These are phyloP conservation scores for Fusarium siculi DNA, from an alignment of 2,329 filamentous ascomycete genomes.

Conservation along the genomic window DNA sequence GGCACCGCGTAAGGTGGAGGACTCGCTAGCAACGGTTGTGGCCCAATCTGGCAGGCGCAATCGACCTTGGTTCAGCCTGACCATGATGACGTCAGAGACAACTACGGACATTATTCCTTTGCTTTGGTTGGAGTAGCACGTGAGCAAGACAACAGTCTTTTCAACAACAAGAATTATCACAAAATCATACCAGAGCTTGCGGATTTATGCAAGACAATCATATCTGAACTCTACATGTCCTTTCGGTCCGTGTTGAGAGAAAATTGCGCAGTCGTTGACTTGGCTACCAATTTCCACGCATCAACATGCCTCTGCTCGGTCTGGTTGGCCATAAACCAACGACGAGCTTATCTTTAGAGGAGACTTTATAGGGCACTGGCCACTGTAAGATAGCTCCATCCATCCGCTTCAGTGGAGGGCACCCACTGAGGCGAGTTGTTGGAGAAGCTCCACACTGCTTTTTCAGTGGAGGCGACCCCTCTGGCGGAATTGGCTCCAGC, in stretches of 20 bases:
- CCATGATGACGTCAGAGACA: slow-evolving; percentile 25
- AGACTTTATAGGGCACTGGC: slow-evolving; percentile 17
- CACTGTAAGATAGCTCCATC: slow-evolving; percentile 15
- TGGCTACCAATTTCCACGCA: slow-evolving; percentile 5
- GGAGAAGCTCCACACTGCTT: slow-evolving; percentile 36
- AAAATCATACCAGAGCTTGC: neutral
- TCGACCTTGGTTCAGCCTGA: neutral
- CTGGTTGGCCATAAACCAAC: slow-evolving; percentile 26
- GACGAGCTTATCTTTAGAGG: slow-evolving; percentile 8
- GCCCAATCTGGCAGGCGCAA: slow-evolving; percentile 27
- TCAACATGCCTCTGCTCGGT: slow-evolving; percentile 8
- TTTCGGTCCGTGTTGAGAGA: neutral
- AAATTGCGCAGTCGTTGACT: neutral
- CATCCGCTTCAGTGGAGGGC: slow-evolving; percentile 8
- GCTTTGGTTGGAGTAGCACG: neutral
- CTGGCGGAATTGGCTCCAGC: slow-evolving; percentile 9
- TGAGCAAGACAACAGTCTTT: neutral
- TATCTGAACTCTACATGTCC: neutral
- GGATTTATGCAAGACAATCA: neutral
- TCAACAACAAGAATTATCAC: neutral
- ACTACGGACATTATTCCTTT: neutral
- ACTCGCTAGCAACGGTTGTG: neutral
- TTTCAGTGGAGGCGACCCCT: slow-evolving; percentile 36
- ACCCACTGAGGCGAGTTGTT: slow-evolving; percentile 19
- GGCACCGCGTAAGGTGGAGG: neutral